Evolutionary conservation across 1,284 basidiomycete species (phyloP), one percentile per base, ranked within the genome.

Genomic region (Trichosporon inkin): DNA sequence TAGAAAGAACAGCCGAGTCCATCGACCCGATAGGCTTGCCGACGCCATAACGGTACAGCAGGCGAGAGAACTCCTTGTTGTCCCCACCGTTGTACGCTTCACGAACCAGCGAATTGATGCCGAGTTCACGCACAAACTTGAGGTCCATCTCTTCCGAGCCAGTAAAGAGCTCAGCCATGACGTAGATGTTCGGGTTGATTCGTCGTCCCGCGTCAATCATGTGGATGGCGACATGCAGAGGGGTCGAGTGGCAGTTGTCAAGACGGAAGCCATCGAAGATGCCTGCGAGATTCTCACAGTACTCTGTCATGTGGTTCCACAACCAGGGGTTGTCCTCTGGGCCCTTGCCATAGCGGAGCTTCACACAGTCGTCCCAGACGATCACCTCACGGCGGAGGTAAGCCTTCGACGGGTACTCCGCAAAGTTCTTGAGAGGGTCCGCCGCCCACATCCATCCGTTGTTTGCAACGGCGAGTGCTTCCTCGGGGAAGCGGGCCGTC

Each of bases 401-500:
- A 1, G 93, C 89, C 75, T 95, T 95, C n/a, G 94, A 98, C 1
- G 90, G 88, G 53, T 85, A 85, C n/a, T 91, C 84, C 10, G 94
- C 95, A 79, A 99, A 99, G 80, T 98, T 96, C 66, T 87, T 83
- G 19, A 99, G 83, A 0, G 95, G 95, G 75, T 99, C 88, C 2
- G 95, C 94, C 61, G 89, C 83, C 95, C 95, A 99, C 69, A 99
- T 95, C 95, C 95, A 99, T 7, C 95, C 95, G 71, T 99, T 99
- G 79, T 98, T 97, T 6, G 95, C 95, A 32, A 97, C 80, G 0
- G 89, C 87, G 70, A 93, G 89, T 10, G 84, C 81, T 19, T 82
- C 74, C 2, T 88, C 85, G 60, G 92, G 86, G 62, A 82, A 81
- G 52, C 84, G 82, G 54, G 84, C 78, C 1, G 84, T 84, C 20